A percentile compares a stretch with the other conserved stretches of the same genome.
phyloP scores from a whole-genome alignment of 176 grass and related monocot species.

The Luzula sylvatica region DNA sequence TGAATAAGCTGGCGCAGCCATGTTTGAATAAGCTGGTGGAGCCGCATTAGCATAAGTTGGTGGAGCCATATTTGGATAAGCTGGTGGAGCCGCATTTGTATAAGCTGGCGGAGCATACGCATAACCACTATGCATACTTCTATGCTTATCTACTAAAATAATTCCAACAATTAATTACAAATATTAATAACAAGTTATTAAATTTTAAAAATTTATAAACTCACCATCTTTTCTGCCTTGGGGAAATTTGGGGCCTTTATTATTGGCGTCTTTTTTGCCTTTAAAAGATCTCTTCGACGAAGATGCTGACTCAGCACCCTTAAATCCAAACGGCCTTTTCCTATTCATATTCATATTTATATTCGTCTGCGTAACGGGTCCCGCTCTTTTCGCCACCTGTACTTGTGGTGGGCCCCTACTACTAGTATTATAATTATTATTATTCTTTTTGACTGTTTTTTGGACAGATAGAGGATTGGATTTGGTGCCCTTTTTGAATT shows the following conservation, averaged over 20 bases:
- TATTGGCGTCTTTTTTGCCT: slow-evolving; percentile 12
- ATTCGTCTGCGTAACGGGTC: too few species aligned
- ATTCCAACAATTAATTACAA: slow-evolving; percentile 7
- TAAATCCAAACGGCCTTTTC: slow-evolving; percentile 3
- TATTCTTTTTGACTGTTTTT: slow-evolving; percentile 14
- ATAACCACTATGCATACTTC: not conserved
- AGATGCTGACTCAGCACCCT: not conserved
- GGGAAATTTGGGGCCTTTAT: not conserved
- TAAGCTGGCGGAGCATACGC: slow-evolving; percentile 2
- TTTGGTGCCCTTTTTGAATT: slow-evolving; percentile 5
- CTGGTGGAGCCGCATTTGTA: not conserved
- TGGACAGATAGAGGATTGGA: not conserved
- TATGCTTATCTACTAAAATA: slow-evolving; percentile 15
- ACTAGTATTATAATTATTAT: not conserved
- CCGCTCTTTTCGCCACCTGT: too few species aligned
- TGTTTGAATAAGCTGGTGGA: too few species aligned
- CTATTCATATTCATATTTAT: not conserved
- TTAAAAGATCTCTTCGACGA: slow-evolving; percentile 1
- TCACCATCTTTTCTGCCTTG: not conserved
- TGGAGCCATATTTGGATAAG: too few species aligned
- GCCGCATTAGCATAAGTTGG: too few species aligned
- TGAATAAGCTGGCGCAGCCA: too few species aligned
- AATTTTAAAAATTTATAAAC: not conserved
- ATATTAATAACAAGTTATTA: not conserved
- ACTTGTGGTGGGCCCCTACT: too few species aligned